These are phyloP conservation scores for Hansenula sp. DNA, from an alignment of 1,139 yeast species.

Conservation along the genomic window DNA sequence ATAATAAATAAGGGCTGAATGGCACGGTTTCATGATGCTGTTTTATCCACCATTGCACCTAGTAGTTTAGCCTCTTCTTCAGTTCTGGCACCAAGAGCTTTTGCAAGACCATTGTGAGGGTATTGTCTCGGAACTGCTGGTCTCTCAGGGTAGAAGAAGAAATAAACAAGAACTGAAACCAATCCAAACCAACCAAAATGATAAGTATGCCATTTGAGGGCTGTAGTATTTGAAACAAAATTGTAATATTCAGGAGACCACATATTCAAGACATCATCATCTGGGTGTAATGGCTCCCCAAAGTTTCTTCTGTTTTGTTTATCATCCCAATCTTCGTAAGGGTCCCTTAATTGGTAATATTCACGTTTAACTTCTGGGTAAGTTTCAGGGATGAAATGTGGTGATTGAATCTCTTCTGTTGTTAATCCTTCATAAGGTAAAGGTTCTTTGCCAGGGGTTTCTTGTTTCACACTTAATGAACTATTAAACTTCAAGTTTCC, in stretches of 20 bases:
- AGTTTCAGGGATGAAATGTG: conserved; percentile 4
- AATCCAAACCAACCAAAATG: conserved; percentile 56
- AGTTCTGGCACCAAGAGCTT: conserved; percentile 44
- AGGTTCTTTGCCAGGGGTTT: background rate
- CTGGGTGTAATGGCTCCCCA: conserved; percentile 66
- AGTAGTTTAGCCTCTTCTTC: conserved; percentile 37
- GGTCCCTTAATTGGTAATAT: conserved; percentile 59
- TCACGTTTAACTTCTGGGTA: conserved; percentile 47
- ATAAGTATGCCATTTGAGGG: conserved; percentile 45
- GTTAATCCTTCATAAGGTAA: background rate
- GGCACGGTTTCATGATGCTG: too few species aligned
- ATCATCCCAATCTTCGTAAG: conserved; percentile 73
- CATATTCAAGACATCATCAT: conserved; percentile 73
- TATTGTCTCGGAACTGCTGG: conserved; percentile 75
- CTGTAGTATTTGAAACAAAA: conserved; percentile 56
- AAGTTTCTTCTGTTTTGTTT: conserved; percentile 79
- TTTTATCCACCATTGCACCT: conserved; percentile 30
- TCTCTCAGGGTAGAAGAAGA: conserved; percentile 66
- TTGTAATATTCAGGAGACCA: conserved; percentile 85
- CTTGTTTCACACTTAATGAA: background rate
- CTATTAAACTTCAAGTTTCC: background rate
- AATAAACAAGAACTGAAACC: conserved; percentile 51
- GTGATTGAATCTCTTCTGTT: background rate
- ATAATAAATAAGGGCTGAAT: background rate
- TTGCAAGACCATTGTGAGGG: conserved; percentile 74